Evolutionary conservation across 2,329 filamentous ascomycete genomes (phyloP).

Genomic region (Hypoxylon sp.): DNA sequence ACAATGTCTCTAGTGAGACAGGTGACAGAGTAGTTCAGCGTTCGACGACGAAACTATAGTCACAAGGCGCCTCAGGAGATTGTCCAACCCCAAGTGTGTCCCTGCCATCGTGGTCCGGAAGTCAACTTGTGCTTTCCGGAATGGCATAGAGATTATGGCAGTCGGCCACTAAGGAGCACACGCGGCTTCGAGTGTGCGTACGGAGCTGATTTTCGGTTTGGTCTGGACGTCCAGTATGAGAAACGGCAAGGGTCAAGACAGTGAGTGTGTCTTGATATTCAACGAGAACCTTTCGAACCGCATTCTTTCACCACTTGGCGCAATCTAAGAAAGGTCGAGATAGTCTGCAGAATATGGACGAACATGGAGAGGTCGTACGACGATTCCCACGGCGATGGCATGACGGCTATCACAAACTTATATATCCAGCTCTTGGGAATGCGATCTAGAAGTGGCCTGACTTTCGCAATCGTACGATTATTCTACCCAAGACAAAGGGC

Average conservation of each 20-base stretch:
- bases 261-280: neutral
- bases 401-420: conserved; percentile 35
- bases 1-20: conserved; percentile 35
- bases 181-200: conserved; percentile 10
- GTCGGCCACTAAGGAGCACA: neutral
- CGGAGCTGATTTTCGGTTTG: conserved; percentile 1
- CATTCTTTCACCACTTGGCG: conserved; percentile 23
- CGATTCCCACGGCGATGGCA: conserved; percentile 28
- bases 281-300: conserved; percentile 14
- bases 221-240: conserved; percentile 11
- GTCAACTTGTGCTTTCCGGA: conserved; percentile 1
- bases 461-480: conserved; percentile 44
- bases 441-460: conserved; percentile 41
- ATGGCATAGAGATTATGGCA: conserved; percentile 1
- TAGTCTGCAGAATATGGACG: conserved; percentile 10
- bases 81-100: neutral
- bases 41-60: conserved; percentile 22
- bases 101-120: conserved; percentile 2
- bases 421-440: conserved; percentile 35
- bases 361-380: conserved; percentile 39
- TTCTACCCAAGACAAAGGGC: conserved; percentile 29
- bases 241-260: conserved; percentile 6
- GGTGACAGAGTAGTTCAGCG: conserved; percentile 5
- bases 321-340: conserved; percentile 13
- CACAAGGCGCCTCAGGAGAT: neutral